A percentile compares a stretch with the other conserved stretches of the same genome.
These are phyloP conservation scores for Microbotryum lychnidis-dioicae DNA, from an alignment of 1,284 basidiomycete species.

Conservation along the genomic window DNA sequence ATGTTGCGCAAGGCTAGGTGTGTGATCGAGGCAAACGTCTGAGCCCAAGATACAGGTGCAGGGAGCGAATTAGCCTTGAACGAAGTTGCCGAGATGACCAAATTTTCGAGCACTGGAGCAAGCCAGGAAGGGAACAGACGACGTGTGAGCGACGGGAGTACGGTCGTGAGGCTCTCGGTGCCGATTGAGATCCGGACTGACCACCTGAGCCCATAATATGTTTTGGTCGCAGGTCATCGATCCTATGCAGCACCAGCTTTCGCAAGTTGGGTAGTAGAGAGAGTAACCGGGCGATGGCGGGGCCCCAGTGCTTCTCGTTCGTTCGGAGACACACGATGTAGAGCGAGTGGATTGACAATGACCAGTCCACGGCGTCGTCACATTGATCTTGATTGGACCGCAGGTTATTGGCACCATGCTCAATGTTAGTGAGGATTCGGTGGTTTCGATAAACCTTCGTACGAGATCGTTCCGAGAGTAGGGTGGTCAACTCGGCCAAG, in stretches of 20 bases:
- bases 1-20: conserved; percentile 22
- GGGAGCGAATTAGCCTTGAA: conserved; percentile 17
- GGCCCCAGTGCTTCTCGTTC: conserved; percentile 14
- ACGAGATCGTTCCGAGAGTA: background rate
- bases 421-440: background rate
- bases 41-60: conserved; percentile 1
- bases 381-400: background rate
- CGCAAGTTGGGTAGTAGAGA: background rate
- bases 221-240: conserved; percentile 23
- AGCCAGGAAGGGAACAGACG: background rate
- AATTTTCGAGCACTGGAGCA: conserved; percentile 4
- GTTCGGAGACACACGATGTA: conserved; percentile 9
- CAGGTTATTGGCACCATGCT: background rate
- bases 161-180: background rate
- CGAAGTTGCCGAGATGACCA: conserved; percentile 15
- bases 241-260: conserved; percentile 7
- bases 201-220: conserved; percentile 7
- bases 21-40: conserved; percentile 5
- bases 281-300: conserved; percentile 1
- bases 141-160: background rate
- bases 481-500: conserved; percentile 6
- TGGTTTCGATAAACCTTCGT: background rate
- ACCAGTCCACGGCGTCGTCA: background rate
- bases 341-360: background rate
- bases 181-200: background rate